Percentiles rank a stretch among this genome's conserved stretches.
Evolutionary conservation across 495 filamentous ascomycete genomes (phyloP).

Genomic region (Ramalina peruviana): DNA sequence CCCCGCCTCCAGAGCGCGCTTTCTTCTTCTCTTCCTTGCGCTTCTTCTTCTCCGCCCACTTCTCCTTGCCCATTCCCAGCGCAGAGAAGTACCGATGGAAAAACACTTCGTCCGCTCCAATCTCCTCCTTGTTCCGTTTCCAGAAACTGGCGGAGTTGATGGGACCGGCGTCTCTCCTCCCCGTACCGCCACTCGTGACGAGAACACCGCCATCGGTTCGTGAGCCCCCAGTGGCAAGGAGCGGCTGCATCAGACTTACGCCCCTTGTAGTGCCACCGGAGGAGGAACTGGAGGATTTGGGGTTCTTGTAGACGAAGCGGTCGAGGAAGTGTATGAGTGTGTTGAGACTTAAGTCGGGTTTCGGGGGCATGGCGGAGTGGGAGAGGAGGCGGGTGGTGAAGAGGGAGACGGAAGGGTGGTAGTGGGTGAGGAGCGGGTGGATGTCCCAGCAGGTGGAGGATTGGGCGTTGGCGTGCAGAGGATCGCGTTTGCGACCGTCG

Average conservation of each 20-base stretch:
- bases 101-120: slow-evolving; percentile 86
- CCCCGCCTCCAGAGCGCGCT: slow-evolving; percentile 28
- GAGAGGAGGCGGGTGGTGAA: slow-evolving; percentile 58
- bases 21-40: slow-evolving; percentile 31
- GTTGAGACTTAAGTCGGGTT: slow-evolving; percentile 77
- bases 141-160: slow-evolving; percentile 88
- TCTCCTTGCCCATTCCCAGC: slow-evolving; percentile 56
- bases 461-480: slow-evolving; percentile 80
- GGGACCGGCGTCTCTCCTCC: slow-evolving; percentile 21
- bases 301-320: slow-evolving; percentile 87
- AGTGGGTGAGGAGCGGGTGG: slow-evolving; percentile 65
- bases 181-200: slow-evolving; percentile 22
- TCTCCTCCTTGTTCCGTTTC: slow-evolving; percentile 73
- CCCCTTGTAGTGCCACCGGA: slow-evolving; percentile 36
- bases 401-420: slow-evolving; percentile 88
- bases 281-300: slow-evolving; percentile 39
- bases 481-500: slow-evolving; percentile 81
- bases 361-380: slow-evolving; percentile 54
- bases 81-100: slow-evolving; percentile 93
- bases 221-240: slow-evolving; percentile 45
- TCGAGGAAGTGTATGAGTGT: slow-evolving; percentile 91
- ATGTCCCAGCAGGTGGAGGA: slow-evolving; percentile 87
- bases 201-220: slow-evolving; percentile 40
- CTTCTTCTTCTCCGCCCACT: slow-evolving; percentile 35
- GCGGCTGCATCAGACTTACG: slow-evolving; percentile 86